Base-by-base conservation (phyloP, 1,139 yeast genomes). In the Scheffersomyces quercinus region DNA sequence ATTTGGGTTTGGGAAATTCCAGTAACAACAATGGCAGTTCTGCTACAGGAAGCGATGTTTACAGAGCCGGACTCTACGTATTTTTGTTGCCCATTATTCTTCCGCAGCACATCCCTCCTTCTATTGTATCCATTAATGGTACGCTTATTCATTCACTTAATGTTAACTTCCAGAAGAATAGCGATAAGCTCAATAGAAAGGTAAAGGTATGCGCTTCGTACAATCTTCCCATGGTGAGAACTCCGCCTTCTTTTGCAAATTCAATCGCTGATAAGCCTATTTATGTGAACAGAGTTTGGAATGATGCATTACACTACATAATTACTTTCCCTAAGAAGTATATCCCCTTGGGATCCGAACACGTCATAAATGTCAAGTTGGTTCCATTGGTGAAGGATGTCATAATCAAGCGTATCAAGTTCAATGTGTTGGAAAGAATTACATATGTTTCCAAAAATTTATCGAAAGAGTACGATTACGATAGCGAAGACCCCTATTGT, bases 211-310 rank as follows among this genome's bases (percentile, higher is more conserved):
- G 52, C 28, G 63, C 69, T 3, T 47, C 48, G 36, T 77, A 69
- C 51, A 65, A 66, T 37, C 56, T 80, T 36, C 83, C 83, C 3
- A 74, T 82, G 56, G 82, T 88, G 5, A 73, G 96, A 48, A 79
- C 88, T 0, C 96, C 97, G 1, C 96, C 96, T 1, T 78, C 83
- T n/a, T 77, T 78, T 52, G 88, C 90, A 1, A 73, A 82, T 32
- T 80, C 89, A 0, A 79, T 88, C 7, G 80, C 86, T 3, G 86
- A 87, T 59, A 88, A 86, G 56, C 95, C 97, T 0, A 81, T 90
- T 28, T 86, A 83, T 59, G 88, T 90, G 28, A 86, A 87, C 55
- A 77, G 93, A 45, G 76, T 83, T 3, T 90, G 97, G 97, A 86
- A 85, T 53, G 84, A 87, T 50, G 65, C 93, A 0, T 68, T 90